Evolutionary conservation across 2,329 filamentous ascomycete genomes (phyloP).

Genomic region (Aspergillus pseudonomiae): DNA sequence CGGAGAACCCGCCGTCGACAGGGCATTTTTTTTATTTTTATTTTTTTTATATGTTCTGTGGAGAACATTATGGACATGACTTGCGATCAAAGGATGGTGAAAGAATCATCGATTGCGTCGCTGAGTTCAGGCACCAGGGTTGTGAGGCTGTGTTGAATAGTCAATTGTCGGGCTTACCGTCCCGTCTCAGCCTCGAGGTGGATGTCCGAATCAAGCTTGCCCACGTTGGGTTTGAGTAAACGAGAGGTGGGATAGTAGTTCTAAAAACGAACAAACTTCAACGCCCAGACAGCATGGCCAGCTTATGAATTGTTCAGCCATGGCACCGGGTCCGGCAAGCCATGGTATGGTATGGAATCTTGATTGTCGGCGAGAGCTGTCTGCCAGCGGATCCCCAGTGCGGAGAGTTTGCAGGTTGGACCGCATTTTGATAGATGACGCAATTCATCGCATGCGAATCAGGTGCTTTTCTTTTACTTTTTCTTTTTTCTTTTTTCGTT

Average conservation of each 20-base stretch:
- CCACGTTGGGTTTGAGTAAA: background rate
- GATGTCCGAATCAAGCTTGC: background rate
- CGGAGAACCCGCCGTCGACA: conserved; percentile 3
- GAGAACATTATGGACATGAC: background rate
- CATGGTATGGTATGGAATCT: background rate
- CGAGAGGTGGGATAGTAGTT: background rate
- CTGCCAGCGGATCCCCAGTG: background rate
- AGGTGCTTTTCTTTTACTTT: background rate
- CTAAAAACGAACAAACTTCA: background rate
- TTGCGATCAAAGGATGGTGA: background rate
- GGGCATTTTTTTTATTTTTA: background rate
- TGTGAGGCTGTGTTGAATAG: background rate
- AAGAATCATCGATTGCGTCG: background rate
- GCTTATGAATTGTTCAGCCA: background rate
- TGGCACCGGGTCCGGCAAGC: background rate
- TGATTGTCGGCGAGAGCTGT: background rate
- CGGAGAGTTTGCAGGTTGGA: background rate
- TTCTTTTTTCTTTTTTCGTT: background rate
- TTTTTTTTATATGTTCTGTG: background rate
- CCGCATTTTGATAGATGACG: conserved; percentile 4
- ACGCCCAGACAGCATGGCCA: background rate
- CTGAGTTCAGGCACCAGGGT: background rate
- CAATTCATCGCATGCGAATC: background rate
- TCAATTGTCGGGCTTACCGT: background rate
- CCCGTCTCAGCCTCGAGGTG: background rate